Evolutionary conservation across 768 basidiomycete species (phyloP).

Genomic region (Hericium rajendrae): DNA sequence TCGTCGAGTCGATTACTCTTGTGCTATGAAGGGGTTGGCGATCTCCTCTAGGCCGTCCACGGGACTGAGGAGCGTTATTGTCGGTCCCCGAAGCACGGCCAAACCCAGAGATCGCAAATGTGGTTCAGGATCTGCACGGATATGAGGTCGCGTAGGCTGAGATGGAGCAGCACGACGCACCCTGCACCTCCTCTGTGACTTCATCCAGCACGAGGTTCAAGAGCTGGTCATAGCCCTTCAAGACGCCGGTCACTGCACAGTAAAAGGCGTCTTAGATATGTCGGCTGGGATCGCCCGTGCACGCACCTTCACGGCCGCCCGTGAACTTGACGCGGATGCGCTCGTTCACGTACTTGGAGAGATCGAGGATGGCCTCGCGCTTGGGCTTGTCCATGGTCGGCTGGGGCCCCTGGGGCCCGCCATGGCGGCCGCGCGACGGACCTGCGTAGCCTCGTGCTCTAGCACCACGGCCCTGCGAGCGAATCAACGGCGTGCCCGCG

Average conservation of each 20-base stretch:
- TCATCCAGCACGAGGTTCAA: constrained; percentile 97
- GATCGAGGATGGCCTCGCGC: constrained; percentile 90
- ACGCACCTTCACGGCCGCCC: constrained; percentile 88
- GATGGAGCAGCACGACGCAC: constrained; percentile 28
- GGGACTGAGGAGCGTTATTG: constrained; percentile 88
- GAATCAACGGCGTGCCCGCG: constrained; percentile 11
- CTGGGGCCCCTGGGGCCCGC: constrained; percentile 36
- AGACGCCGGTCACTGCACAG: constrained; percentile 67
- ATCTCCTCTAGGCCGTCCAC: constrained; percentile 95
- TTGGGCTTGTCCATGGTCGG: constrained; percentile 67
- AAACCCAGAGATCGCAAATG: constrained; percentile 66
- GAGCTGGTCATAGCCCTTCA: constrained; percentile 95
- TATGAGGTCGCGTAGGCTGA: not conserved
- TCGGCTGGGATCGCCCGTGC: not conserved
- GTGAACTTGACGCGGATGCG: constrained; percentile 93
- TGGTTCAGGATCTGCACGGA: constrained; percentile 50
- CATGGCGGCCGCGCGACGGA: constrained; percentile 37
- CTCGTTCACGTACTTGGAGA: constrained; percentile 89
- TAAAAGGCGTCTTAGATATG: constrained; percentile 1
- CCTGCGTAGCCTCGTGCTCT: constrained; percentile 38
- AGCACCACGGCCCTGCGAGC: constrained; percentile 51
- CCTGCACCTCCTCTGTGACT: constrained; percentile 73
- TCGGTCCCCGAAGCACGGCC: constrained; percentile 87
- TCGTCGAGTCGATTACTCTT: constrained; percentile 34
- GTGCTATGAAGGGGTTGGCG: constrained; percentile 74